Percentiles rank a stretch among this genome's conserved stretches.
These are phyloP conservation scores for Candolleomyces efflorescens DNA, from an alignment of 768 basidiomycete species.

Conservation along the genomic window DNA sequence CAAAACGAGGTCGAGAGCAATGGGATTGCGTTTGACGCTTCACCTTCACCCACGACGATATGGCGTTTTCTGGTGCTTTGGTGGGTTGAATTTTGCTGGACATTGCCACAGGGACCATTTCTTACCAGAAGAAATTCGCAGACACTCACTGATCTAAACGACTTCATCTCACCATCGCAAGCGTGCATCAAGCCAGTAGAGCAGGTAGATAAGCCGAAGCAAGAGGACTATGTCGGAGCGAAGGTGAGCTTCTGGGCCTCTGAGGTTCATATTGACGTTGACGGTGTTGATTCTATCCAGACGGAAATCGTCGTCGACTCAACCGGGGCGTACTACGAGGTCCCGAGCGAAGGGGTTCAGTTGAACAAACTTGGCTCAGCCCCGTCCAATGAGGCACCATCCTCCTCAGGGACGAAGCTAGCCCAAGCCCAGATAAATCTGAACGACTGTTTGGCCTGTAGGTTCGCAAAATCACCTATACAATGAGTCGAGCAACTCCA, in stretches of 20 bases:
- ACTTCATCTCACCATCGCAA: slow-evolving; percentile 95
- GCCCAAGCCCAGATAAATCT: slow-evolving; percentile 93
- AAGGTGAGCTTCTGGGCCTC: slow-evolving; percentile 30
- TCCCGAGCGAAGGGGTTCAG: slow-evolving; percentile 21
- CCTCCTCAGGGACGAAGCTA: slow-evolving; percentile 50
- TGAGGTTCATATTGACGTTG: neutral
- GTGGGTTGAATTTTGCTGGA: slow-evolving; percentile 35
- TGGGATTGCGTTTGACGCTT: neutral
- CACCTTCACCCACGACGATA: slow-evolving; percentile 21
- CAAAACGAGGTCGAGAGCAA: neutral
- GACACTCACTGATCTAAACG: slow-evolving; percentile 93
- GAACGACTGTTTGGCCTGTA: slow-evolving; percentile 98
- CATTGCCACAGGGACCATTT: too few relatives aligned
- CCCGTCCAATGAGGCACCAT: neutral
- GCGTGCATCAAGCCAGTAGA: slow-evolving; percentile 95
- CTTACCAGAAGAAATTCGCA: slow-evolving; percentile 20
- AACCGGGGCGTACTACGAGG: slow-evolving; percentile 84
- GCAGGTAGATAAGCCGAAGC: slow-evolving; percentile 30
- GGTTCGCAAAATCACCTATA: slow-evolving; percentile 45
- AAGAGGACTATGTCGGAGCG: slow-evolving; percentile 28
- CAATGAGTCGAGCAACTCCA: neutral
- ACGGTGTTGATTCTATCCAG: slow-evolving; percentile 32
- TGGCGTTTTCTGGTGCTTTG: slow-evolving; percentile 87
- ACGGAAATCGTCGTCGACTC: slow-evolving; percentile 92
- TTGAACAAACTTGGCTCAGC: slow-evolving; percentile 17